A percentile compares a stretch with the other conserved stretches of the same genome.
These are phyloP conservation scores for Candida methanosorbosa DNA, from an alignment of 805 yeast genomes.

Conservation along the genomic window DNA sequence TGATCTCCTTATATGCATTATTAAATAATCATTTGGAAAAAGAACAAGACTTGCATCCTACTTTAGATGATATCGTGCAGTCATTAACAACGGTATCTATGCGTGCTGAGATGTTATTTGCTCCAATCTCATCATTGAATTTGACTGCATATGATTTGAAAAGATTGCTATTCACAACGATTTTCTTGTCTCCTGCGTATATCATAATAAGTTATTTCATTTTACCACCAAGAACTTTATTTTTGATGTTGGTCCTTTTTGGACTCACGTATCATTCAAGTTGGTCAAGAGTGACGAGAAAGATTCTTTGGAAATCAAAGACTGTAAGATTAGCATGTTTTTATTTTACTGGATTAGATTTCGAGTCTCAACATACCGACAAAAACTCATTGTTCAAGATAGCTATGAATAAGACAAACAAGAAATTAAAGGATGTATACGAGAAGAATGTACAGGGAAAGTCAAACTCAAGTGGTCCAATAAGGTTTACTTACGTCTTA, in stretches of 20 bases:
- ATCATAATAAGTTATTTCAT: conserved; percentile 59
- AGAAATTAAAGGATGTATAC: conserved; percentile 20
- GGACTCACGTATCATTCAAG: conserved; percentile 79
- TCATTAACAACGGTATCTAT: conserved; percentile 66
- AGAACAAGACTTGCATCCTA: conserved; percentile 60
- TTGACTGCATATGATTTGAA: conserved; percentile 72
- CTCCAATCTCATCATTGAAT: conserved; percentile 72
- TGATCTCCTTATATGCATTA: conserved; percentile 51
- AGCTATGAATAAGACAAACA: conserved; percentile 45
- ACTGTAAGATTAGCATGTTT: conserved; percentile 63
- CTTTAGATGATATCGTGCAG: conserved; percentile 79
- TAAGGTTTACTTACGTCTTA: conserved; percentile 82
- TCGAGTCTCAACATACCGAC: conserved; percentile 28
- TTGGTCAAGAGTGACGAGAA: conserved; percentile 76
- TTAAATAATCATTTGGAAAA: conserved; percentile 48
- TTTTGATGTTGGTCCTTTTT: conserved; percentile 50
- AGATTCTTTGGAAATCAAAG: conserved; percentile 77
- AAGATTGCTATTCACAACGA: conserved; percentile 73
- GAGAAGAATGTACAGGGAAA: conserved; percentile 3
- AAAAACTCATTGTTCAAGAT: conserved; percentile 38
- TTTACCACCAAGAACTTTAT: conserved; percentile 59
- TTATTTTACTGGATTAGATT: conserved; percentile 82
- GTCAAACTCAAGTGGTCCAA: conserved; percentile 28
- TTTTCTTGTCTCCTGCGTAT: conserved; percentile 80
- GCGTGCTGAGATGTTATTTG: conserved; percentile 66